Conservation (phyloP, 768 basidiomycete species). For the Lactarius tabidus region DNA sequence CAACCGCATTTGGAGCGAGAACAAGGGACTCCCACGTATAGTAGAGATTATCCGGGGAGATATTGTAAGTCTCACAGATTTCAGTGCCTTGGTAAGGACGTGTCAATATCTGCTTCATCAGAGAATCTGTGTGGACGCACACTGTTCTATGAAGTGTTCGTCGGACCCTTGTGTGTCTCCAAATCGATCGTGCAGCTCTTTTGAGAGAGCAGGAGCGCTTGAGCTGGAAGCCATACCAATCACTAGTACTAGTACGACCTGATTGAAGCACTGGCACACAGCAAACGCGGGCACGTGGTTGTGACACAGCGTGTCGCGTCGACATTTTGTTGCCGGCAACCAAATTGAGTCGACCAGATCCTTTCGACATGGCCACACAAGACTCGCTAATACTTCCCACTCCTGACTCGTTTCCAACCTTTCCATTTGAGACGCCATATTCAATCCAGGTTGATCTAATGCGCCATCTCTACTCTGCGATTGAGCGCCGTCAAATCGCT, state of each 20-base stretch:
- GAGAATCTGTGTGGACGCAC: conserved; percentile 9
- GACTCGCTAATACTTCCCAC: conserved; percentile 45
- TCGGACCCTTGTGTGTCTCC: conserved; percentile 13
- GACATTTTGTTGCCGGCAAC: neutral
- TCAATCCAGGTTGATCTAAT: conserved; percentile 83
- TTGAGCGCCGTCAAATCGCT: conserved; percentile 70
- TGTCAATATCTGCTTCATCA: neutral
- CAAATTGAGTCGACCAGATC: neutral
- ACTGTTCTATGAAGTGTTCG: conserved; percentile 19
- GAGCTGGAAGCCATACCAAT: conserved; percentile 14
- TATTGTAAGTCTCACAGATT: conserved; percentile 60
- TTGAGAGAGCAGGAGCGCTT: neutral
- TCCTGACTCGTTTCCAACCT: conserved; percentile 66
- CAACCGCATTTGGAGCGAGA: conserved; percentile 7
- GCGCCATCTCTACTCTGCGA: conserved; percentile 77
- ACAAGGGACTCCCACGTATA: conserved; percentile 64
- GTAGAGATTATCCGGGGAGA: conserved; percentile 48
- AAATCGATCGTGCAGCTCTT: neutral
- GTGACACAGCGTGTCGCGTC: conserved; percentile 20
- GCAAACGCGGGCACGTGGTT: conserved; percentile 7
- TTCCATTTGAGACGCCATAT: conserved; percentile 84
- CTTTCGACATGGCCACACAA: neutral
- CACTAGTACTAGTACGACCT: too few relatives aligned
- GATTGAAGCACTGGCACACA: too few relatives aligned
- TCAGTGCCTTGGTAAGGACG: conserved; percentile 44